Conservation (phyloP, 2,329 filamentous ascomycete genomes). For the Coleophoma crateriformis region DNA sequence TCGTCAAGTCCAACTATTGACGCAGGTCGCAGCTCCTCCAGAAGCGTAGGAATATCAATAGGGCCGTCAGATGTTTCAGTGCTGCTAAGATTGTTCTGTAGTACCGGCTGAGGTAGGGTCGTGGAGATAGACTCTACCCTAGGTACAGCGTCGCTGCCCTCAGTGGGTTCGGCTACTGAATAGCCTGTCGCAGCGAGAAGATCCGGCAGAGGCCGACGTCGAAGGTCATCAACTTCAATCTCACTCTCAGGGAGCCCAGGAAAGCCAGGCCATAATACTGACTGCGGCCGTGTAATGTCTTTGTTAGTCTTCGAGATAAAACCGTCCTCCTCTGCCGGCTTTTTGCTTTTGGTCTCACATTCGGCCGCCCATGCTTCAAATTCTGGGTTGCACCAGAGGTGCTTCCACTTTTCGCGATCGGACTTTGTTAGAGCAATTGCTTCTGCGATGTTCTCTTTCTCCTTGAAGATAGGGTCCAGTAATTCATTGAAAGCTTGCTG, state of each 20-base stretch:
- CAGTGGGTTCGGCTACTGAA: slow-evolving; percentile 9
- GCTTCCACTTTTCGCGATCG: slow-evolving; percentile 51
- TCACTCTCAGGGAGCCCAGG: slow-evolving; percentile 5
- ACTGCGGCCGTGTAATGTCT: neutral
- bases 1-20: slow-evolving; percentile 11
- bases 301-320: neutral
- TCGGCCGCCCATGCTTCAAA: slow-evolving; percentile 26
- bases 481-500: slow-evolving; percentile 93
- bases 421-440: slow-evolving; percentile 57
- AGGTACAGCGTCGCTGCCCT: slow-evolving; percentile 32
- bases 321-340: neutral
- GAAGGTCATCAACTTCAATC: slow-evolving; percentile 22
- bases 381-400: slow-evolving; percentile 39
- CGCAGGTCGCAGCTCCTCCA: slow-evolving; percentile 23
- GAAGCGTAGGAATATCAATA: neutral
- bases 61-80: no score
- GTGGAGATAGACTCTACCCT: slow-evolving; percentile 16
- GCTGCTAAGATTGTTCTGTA: neutral
- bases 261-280: slow-evolving; percentile 11
- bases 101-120: neutral
- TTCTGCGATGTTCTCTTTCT: slow-evolving; percentile 71
- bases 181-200: slow-evolving; percentile 21
- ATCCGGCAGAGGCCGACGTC: slow-evolving; percentile 19
- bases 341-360: slow-evolving; percentile 6
- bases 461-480: slow-evolving; percentile 78